These are phyloP conservation scores for Lolium rigidum DNA, from an alignment of 176 grass and related monocot genomes.

Conservation along the genomic window DNA sequence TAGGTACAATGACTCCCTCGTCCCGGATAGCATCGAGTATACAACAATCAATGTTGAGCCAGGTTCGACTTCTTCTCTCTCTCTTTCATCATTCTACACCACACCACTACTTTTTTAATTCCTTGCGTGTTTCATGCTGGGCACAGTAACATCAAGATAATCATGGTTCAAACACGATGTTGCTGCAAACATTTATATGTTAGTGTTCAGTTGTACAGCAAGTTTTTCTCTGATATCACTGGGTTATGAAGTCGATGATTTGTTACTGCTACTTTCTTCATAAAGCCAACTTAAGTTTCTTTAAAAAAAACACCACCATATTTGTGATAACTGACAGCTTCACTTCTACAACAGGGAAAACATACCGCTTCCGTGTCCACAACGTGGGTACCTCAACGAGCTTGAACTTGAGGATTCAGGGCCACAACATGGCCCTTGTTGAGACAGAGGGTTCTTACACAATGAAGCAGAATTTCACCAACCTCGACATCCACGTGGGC, in stretches of 20 bases:
- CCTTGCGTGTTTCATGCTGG: too few relatives aligned
- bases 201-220: too few relatives aligned
- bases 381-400: conserved; percentile 88
- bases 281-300: too few relatives aligned
- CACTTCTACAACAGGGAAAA: conserved; percentile 67
- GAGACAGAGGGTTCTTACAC: conserved; percentile 96
- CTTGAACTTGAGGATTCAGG: conserved; percentile 93
- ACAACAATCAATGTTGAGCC: conserved; percentile 93
- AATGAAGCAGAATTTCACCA: conserved; percentile 84
- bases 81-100: background rate
- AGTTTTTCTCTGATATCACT: too few relatives aligned
- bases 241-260: too few relatives aligned
- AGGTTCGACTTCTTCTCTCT: conserved; percentile 53
- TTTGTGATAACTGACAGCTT: conserved; percentile 9
- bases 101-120: too few relatives aligned
- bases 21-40: conserved; percentile 70
- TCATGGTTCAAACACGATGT: too few relatives aligned
- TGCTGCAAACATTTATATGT: too few relatives aligned
- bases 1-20: conserved; percentile 78
- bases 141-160: too few relatives aligned
- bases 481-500: conserved; percentile 91
- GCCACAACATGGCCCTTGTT: conserved; percentile 81
- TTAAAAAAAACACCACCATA: background rate
- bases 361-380: conserved; percentile 87
- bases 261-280: too few relatives aligned